Percentiles rank a stretch among this genome's conserved stretches.
phyloP scores from a whole-genome alignment of 208 protist species.

The Novymonas esmeraldas region DNA sequence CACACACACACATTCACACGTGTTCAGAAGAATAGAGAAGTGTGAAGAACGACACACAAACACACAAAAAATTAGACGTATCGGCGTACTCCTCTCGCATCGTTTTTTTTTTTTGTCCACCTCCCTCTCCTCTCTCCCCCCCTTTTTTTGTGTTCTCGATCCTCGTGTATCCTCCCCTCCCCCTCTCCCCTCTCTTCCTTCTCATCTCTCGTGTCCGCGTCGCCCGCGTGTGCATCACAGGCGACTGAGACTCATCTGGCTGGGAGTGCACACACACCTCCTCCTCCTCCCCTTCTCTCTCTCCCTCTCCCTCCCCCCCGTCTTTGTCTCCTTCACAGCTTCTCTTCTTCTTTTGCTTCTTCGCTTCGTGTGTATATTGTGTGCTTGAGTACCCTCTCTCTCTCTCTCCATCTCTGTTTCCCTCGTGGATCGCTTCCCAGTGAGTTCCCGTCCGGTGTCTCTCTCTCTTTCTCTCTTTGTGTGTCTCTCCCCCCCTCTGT shows the following conservation, averaged over 20 bases:
- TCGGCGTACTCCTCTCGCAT: neutral
- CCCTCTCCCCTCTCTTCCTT: neutral
- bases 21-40: neutral
- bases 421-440: no score
- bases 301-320: neutral
- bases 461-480: neutral
- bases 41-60: neutral
- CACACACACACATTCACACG: neutral
- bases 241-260: no score
- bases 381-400: neutral
- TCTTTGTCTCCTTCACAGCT: neutral
- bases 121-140: neutral
- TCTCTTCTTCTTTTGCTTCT: no score
- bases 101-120: conserved; percentile 1
- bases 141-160: neutral
- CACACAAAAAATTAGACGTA: no score
- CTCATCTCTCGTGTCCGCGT: no score
- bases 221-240: no score
- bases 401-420: neutral
- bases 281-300: neutral
- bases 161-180: neutral
- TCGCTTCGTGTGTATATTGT: neutral
- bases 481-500: neutral
- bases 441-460: neutral
- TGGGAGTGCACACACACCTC: no score